Base-by-base conservation (phyloP, 2,329 filamentous ascomycete genomes). In the Calonectria naviculata region DNA sequence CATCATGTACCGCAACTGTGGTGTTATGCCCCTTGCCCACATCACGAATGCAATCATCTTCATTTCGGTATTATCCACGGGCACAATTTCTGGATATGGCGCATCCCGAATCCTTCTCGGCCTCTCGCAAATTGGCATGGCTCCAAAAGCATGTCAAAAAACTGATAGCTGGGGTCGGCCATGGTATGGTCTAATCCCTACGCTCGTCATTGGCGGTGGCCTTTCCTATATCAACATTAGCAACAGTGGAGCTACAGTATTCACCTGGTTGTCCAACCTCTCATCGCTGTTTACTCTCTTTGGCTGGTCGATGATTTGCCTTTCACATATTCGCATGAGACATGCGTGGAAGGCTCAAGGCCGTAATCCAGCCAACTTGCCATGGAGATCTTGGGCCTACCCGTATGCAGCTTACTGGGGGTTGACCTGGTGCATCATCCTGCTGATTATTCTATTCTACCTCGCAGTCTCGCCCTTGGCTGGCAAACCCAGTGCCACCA, bases 41-140 rank as follows among this genome's bases (percentile, higher is more conserved):
- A 84, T 87, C 63, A 87, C 87, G 80, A 87, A 88, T 70, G 85
- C 83, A 2, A 81, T 87, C 67, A 86, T 87, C 68, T 83, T 87
- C 46, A 82, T 87, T 44, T 85, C 83, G 0, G 86, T 87, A 5
- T 67, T 87, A 56, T 85, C 83, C 0, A 84, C 84, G 0, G 85
- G 85, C 6, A 84, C 80, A 61, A 85, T 85, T 66, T 83, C 82
- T 3, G 83, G 78, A 19, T 87, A 86, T 70, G 84, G 77, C 7
- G 85, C 82, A 4, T 83, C 84, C 1, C 81, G 86, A n/a, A 85
- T 84, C 1, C 77, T 84, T 0, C 83, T 86, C 73, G 85, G 84
- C 3, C 77, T 87, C 13, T 82, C 84, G 0, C 81, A 86, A 65
- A 78, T 85, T 17, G 78, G 80, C 21, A 84, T 86, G 82, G 85